Conservation (phyloP, 257 asterid genomes). For the Paulownia fortunei region DNA sequence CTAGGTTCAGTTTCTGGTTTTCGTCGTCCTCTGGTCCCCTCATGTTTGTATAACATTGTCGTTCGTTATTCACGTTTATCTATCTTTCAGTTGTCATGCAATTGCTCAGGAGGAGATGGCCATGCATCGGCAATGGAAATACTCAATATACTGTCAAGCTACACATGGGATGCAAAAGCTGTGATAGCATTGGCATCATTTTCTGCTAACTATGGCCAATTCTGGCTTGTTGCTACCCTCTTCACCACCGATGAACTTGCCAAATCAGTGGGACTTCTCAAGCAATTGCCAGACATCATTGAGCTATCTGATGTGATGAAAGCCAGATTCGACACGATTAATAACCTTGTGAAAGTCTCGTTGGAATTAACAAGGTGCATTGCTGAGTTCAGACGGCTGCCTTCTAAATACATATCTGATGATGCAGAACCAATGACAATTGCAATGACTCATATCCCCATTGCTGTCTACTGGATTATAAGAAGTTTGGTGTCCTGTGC, state of each 20-base stretch:
- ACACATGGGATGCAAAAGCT: slow-evolving; percentile 79
- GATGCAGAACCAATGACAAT: slow-evolving; percentile 55
- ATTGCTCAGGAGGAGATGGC: slow-evolving; percentile 63
- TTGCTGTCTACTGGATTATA: slow-evolving; percentile 77
- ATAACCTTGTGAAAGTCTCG: slow-evolving; percentile 57
- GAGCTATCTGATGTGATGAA: slow-evolving; percentile 50
- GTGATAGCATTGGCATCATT: slow-evolving; percentile 66
- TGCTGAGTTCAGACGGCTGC: slow-evolving; percentile 57
- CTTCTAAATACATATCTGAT: slow-evolving; percentile 56
- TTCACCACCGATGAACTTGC: slow-evolving; percentile 68
- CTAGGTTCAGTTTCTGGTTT: background rate
- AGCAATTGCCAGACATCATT: slow-evolving; percentile 61
- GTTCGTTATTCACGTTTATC: background rate
- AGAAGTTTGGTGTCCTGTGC: slow-evolving; percentile 73
- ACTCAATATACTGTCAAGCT: slow-evolving; percentile 58
- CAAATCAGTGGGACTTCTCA: slow-evolving; percentile 60
- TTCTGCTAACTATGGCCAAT: slow-evolving; percentile 69
- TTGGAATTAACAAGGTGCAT: slow-evolving; percentile 64
- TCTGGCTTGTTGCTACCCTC: slow-evolving; percentile 71
- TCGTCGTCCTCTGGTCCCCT: background rate
- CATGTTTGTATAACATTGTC: too few species aligned
- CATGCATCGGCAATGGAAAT: slow-evolving; percentile 61
- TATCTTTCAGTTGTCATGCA: slow-evolving; percentile 63
- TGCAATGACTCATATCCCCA: slow-evolving; percentile 56
- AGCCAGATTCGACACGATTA: slow-evolving; percentile 63